Evolutionary conservation across 495 filamentous ascomycete species (phyloP), one percentile per base, ranked within the genome.

Genomic region (Penicillium roqueforti): DNA sequence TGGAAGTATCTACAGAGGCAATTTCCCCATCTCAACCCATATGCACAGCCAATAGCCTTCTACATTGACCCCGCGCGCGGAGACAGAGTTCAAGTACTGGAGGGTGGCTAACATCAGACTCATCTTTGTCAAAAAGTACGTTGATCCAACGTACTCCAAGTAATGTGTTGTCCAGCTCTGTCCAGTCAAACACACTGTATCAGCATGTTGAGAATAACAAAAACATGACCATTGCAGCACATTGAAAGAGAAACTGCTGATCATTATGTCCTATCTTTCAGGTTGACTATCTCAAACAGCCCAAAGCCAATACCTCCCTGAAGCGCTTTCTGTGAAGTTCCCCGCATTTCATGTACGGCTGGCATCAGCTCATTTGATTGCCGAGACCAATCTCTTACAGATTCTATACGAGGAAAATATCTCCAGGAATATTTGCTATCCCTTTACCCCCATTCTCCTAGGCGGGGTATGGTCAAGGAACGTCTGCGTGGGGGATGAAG

Each of bases 331-430:
- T 25, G 31, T 20, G 20, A 6, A 26, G 6, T 34, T 37, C 46
- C 46, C 46, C 46, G 46, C 46, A 48, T 38, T 37, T 13, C 29
- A 32, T 19, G 16, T 14, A 48, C 18, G 20, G 46, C 19, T 48
- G 9, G 37, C 19, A n/a, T 22, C 20, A 48, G n/a, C 13, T 22
- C 3, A 38, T 14, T 32, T 34, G 23, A 26, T 7, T 11, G 16
- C 29, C 31, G 16, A 22, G 29, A 19, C 10, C 16, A 20, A 13
- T 3, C 19, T 37, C 10, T 13, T 48, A 13, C 32, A 25, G 10
- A 6, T n/a, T n/a, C 4, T 25, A 37, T 23, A 32, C 46, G 28
- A 14, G 46, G 37, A 7, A 48, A 22, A 18, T 10, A 0, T 8
- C 6, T 31, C 29, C 28, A 23, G 38, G 29, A 2, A 14, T 26